Conservation (phyloP, 148 eudicot genomes). For the Vaccinium vitisidaea region DNA sequence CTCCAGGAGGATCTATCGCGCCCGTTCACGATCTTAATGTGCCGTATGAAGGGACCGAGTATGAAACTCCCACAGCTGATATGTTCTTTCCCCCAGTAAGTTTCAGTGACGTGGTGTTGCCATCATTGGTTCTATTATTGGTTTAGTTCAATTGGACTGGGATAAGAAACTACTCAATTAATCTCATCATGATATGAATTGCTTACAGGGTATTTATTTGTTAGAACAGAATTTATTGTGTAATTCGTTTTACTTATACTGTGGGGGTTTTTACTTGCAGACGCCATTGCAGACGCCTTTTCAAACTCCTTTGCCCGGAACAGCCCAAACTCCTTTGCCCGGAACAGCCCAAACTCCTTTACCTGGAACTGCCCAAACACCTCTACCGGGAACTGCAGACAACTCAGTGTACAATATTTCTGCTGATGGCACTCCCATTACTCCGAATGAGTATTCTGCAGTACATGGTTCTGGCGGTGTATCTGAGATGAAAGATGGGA, state of each 20-base stretch:
- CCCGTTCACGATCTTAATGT: slow-evolving; percentile 96
- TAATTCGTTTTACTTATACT: background rate
- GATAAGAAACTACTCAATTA: background rate
- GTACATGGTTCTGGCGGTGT: slow-evolving; percentile 34
- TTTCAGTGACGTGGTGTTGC: background rate
- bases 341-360: slow-evolving; percentile 59
- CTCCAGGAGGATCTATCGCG: slow-evolving; percentile 45
- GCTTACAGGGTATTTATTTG: background rate
- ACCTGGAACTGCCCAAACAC: slow-evolving; percentile 67
- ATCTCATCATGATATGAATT: background rate
- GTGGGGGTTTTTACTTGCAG: slow-evolving; percentile 25
- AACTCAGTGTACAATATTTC: slow-evolving; percentile 76
- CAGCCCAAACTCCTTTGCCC: slow-evolving; percentile 55
- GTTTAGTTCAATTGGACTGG: background rate
- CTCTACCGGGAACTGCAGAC: slow-evolving; percentile 81
- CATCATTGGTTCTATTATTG: background rate
- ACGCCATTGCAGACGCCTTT: slow-evolving; percentile 80
- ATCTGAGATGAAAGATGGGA: slow-evolving; percentile 58
- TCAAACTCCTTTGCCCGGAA: slow-evolving; percentile 82
- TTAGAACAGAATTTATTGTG: background rate
- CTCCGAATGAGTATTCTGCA: slow-evolving; percentile 65
- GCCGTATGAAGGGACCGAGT: slow-evolving; percentile 91
- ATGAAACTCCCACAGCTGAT: slow-evolving; percentile 95
- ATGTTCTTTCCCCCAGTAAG: slow-evolving; percentile 91
- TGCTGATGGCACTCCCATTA: slow-evolving; percentile 63